A percentile compares a stretch with the other conserved stretches of the same genome.
These are phyloP conservation scores for Brettanomyces sp. DNA, from an alignment of 805 yeast genomes.

Conservation along the genomic window DNA sequence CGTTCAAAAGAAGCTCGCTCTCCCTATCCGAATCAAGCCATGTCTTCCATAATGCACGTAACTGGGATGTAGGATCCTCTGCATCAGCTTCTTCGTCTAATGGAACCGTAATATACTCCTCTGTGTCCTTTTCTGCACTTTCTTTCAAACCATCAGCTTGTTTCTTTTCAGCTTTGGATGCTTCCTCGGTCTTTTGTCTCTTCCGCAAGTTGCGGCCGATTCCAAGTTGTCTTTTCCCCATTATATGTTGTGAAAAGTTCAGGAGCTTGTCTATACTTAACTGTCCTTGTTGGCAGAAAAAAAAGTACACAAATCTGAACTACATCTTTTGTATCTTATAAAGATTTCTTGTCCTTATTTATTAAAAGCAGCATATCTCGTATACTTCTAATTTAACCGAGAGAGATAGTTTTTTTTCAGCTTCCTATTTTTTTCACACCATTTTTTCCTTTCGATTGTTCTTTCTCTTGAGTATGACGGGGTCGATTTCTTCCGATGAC, in stretches of 20 bases:
- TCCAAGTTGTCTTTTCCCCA: slow-evolving; percentile 51
- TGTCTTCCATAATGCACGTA: slow-evolving; percentile 63
- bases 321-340: neutral
- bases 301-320: neutral
- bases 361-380: too few relatives aligned
- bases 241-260: neutral
- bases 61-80: slow-evolving; percentile 71
- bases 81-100: slow-evolving; percentile 61
- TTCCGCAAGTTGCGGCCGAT: slow-evolving; percentile 43
- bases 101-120: slow-evolving; percentile 39
- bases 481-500: too few relatives aligned
- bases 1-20: slow-evolving; percentile 61
- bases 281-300: too few relatives aligned
- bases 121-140: slow-evolving; percentile 13
- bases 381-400: too few relatives aligned
- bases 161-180: slow-evolving; percentile 48
- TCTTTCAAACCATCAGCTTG: slow-evolving; percentile 58
- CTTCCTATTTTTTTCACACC: too few relatives aligned
- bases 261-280: neutral
- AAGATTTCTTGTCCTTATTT: neutral
- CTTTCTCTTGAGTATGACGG: too few relatives aligned
- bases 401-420: too few relatives aligned
- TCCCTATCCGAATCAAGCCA: slow-evolving; percentile 48
- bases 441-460: too few relatives aligned
- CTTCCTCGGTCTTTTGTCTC: slow-evolving; percentile 30